Conservation (phyloP, 1,284 basidiomycete species). For the Lignosus rhinocerotis region DNA sequence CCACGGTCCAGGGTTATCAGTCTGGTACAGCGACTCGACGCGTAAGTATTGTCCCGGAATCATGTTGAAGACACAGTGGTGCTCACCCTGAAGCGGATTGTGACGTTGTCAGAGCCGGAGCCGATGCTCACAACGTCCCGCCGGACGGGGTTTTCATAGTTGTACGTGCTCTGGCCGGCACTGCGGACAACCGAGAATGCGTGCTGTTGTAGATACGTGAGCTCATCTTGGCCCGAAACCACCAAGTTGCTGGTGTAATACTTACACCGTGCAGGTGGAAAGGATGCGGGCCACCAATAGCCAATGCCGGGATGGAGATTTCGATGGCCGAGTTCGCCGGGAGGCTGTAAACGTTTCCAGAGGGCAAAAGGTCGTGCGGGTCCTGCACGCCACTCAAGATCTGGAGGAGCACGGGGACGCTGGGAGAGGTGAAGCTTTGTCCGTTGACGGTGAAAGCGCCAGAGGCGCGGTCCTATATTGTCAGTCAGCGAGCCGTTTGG, state of each 20-base stretch:
- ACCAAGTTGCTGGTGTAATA: neutral
- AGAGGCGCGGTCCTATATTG: slow-evolving; percentile 7
- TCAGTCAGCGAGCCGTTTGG: neutral
- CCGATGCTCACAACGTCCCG: slow-evolving; percentile 30
- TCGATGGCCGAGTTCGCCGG: slow-evolving; percentile 35
- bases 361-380: slow-evolving; percentile 31
- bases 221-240: neutral
- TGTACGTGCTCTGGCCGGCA: slow-evolving; percentile 28
- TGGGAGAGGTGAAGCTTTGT: slow-evolving; percentile 26
- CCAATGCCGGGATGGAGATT: slow-evolving; percentile 29
- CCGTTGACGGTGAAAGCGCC: slow-evolving; percentile 28
- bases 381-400: slow-evolving; percentile 34
- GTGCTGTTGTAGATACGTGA: slow-evolving; percentile 7
- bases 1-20: no score
- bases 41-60: no score
- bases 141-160: slow-evolving; percentile 39
- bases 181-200: slow-evolving; percentile 25
- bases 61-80: no score
- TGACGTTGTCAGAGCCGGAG: slow-evolving; percentile 24
- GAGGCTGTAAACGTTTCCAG: slow-evolving; percentile 32
- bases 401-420: slow-evolving; percentile 37
- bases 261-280: slow-evolving; percentile 41
- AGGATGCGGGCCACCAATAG: slow-evolving; percentile 34
- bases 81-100: slow-evolving; percentile 25
- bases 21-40: no score